phyloP scores from a whole-genome alignment of 73 alveolate genomes.

The Durusdinium trenchii region DNA sequence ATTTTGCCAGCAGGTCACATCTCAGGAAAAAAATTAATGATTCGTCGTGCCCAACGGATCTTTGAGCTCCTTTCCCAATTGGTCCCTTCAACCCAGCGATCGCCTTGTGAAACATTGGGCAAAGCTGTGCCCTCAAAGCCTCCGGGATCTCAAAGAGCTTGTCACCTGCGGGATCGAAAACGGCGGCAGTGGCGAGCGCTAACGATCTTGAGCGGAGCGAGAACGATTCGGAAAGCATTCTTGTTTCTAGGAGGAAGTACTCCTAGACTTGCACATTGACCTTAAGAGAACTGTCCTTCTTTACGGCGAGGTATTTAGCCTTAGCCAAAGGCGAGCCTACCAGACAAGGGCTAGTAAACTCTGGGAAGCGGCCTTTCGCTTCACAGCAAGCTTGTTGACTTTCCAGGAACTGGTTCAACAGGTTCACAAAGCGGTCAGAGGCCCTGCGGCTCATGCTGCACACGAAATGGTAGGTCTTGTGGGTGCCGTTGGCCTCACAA shows the following conservation, averaged over 20 bases:
- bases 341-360: not conserved
- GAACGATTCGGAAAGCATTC: not conserved
- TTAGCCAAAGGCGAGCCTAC: too few relatives aligned
- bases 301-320: too few relatives aligned
- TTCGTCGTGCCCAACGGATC: too few relatives aligned
- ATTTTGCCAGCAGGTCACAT: too few relatives aligned
- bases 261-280: not conserved
- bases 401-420: constrained; percentile 82
- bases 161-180: constrained; percentile 4
- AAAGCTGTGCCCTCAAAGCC: constrained; percentile 67
- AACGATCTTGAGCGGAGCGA: not conserved
- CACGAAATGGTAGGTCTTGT: constrained; percentile 89
- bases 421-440: constrained; percentile 77
- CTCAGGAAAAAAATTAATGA: too few relatives aligned
- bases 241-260: not conserved
- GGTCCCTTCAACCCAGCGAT: too few relatives aligned
- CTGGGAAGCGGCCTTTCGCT: constrained; percentile 86
- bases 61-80: too few relatives aligned
- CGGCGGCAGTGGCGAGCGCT: too few relatives aligned
- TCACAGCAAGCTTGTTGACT: constrained; percentile 77
- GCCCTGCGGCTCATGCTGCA: constrained; percentile 55
- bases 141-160: constrained; percentile 65
- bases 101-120: constrained; percentile 82
- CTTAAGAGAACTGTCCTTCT: too few relatives aligned
- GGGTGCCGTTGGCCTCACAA: constrained; percentile 48